Percentiles rank a stretch among this genome's conserved stretches.
Conservation (phyloP, 2,329 filamentous ascomycete species). For the Aspergillus thermomutatus region DNA sequence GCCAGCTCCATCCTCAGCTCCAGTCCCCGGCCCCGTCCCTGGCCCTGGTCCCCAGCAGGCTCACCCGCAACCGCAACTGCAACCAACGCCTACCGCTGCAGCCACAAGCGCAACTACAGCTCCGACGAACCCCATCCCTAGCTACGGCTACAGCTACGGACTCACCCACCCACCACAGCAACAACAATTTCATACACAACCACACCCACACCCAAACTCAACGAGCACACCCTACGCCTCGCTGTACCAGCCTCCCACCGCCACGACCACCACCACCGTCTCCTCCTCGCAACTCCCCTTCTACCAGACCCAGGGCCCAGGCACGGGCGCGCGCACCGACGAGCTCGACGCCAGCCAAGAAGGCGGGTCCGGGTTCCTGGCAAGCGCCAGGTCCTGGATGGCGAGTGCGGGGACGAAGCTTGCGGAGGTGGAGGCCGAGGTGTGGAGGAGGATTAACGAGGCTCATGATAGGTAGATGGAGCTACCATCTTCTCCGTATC, state of each 20-base stretch:
- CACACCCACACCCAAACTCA: slow-evolving; percentile 16
- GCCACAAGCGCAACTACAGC: slow-evolving; percentile 32
- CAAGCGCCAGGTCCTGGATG: slow-evolving; percentile 43
- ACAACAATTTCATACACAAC: background rate
- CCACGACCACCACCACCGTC: background rate
- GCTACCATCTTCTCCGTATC: background rate
- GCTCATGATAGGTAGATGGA: slow-evolving; percentile 25
- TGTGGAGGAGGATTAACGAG: slow-evolving; percentile 47
- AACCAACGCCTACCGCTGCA: background rate
- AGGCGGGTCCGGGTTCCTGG: slow-evolving; percentile 23
- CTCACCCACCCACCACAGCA: background rate
- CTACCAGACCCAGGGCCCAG: slow-evolving; percentile 3
- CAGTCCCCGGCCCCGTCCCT: slow-evolving; percentile 19
- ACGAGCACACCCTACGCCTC: slow-evolving; percentile 25
- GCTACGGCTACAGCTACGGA: background rate
- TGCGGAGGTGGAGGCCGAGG: slow-evolving; percentile 45
- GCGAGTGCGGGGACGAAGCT: slow-evolving; percentile 39
- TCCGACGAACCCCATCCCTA: slow-evolving; percentile 28
- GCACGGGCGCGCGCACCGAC: background rate
- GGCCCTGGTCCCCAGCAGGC: slow-evolving; percentile 8
- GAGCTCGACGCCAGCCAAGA: background rate
- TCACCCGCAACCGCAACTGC: slow-evolving; percentile 3
- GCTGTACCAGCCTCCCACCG: slow-evolving; percentile 21
- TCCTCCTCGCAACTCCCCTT: slow-evolving; percentile 14
- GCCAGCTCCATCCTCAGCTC: slow-evolving; percentile 2